These are phyloP conservation scores for Ophiostoma piceae DNA, from an alignment of 2,329 filamentous ascomycete species.

Conservation along the genomic window DNA sequence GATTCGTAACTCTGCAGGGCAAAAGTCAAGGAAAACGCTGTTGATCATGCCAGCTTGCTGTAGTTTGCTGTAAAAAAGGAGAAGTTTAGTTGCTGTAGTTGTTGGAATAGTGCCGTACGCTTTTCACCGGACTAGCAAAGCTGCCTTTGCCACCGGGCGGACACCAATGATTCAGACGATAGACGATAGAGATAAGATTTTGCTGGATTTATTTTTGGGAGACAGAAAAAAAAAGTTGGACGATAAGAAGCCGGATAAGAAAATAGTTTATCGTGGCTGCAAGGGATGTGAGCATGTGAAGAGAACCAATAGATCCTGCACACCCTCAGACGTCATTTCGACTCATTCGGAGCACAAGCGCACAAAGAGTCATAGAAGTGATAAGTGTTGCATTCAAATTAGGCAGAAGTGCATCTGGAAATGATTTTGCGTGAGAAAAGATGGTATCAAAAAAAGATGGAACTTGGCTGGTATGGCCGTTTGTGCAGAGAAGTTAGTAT, in stretches of 20 bases:
- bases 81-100: background rate
- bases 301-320: conserved; percentile 1
- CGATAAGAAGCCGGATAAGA: background rate
- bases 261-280: background rate
- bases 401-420: background rate
- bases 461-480: too few relatives aligned
- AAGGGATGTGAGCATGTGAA: background rate
- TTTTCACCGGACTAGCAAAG: background rate
- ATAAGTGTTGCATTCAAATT: background rate
- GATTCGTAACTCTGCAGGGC: background rate
- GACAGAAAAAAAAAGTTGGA: background rate
- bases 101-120: background rate
- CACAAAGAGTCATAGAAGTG: background rate
- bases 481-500: too few relatives aligned
- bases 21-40: background rate
- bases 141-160: conserved; percentile 3
- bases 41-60: background rate
- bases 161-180: background rate
- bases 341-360: background rate
- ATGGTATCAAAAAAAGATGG: too few relatives aligned
- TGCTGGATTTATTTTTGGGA: too few relatives aligned
- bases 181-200: background rate
- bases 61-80: background rate
- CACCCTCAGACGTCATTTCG: background rate
- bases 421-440: background rate